Evolutionary conservation across 2,329 filamentous ascomycete species (phyloP).

Genomic region (Fusarium sp.): DNA sequence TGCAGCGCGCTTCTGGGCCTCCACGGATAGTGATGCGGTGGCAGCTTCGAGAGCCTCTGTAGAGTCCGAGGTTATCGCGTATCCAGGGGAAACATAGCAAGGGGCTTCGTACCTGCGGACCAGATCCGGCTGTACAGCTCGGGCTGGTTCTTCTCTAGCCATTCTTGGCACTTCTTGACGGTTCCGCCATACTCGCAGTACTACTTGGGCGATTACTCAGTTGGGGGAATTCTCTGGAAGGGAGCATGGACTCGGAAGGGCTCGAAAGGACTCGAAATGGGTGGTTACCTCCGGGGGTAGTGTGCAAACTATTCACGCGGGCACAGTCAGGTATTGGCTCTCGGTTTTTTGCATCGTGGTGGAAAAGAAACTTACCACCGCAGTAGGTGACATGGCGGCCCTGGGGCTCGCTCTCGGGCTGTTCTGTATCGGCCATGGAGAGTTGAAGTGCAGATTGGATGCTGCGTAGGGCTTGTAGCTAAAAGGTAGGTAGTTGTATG

Average conservation of each 20-base stretch:
- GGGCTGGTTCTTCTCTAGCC: conserved; percentile 80
- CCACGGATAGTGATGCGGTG: conserved; percentile 84
- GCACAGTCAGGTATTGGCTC: conserved; percentile 23
- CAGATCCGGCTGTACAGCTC: conserved; percentile 82
- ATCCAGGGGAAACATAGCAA: conserved; percentile 4
- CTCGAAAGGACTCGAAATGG: neutral
- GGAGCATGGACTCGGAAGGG: conserved; percentile 6
- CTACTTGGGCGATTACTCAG: conserved; percentile 60
- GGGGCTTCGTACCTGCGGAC: conserved; percentile 73
- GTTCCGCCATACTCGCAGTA: conserved; percentile 99
- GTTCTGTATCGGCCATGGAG: conserved; percentile 64
- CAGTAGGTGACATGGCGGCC: conserved; percentile 65
- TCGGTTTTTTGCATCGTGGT: conserved; percentile 12
- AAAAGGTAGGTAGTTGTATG: conserved; percentile 35
- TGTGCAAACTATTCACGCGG: conserved; percentile 62
- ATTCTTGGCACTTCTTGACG: conserved; percentile 95
- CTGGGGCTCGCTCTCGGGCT: conserved; percentile 60
- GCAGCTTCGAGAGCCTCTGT: conserved; percentile 83
- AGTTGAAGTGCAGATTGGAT: conserved; percentile 4
- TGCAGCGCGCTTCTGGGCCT: conserved; percentile 91
- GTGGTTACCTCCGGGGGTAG: conserved; percentile 69
- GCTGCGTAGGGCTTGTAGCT: conserved; percentile 13
- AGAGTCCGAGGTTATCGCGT: conserved; percentile 8
- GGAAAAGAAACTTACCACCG: conserved; percentile 58
- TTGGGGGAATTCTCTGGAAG: conserved; percentile 18